A percentile compares a stretch with the other conserved stretches of the same genome.
Evolutionary conservation across 176 grass and related monocot species (phyloP).

Genomic region (Oryza australiensis): DNA sequence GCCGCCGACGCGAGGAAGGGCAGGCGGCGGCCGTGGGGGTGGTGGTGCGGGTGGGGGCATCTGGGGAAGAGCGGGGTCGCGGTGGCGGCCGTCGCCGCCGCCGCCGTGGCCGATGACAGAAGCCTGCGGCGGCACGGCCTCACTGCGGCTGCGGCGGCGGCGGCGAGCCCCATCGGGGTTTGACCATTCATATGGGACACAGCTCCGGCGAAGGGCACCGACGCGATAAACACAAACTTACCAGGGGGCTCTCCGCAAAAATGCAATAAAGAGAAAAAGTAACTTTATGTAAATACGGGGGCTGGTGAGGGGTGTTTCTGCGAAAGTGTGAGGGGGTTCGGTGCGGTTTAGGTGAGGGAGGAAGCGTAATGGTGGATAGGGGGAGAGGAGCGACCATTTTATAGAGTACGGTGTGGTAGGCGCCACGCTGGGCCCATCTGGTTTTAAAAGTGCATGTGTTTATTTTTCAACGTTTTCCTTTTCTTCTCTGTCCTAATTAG

Average conservation of each 20-base stretch:
- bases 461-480: neutral
- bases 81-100: slow-evolving; percentile 3
- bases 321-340: neutral
- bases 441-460: slow-evolving; percentile 22
- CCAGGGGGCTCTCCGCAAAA: slow-evolving; percentile 13
- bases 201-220: slow-evolving; percentile 40
- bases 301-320: neutral
- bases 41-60: slow-evolving; percentile 34
- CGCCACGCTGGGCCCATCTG: slow-evolving; percentile 23
- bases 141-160: slow-evolving; percentile 49
- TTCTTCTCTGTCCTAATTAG: slow-evolving; percentile 6
- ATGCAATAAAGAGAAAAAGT: neutral
- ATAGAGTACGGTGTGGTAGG: slow-evolving; percentile 25
- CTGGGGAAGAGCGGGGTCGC: slow-evolving; percentile 50
- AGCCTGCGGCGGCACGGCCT: slow-evolving; percentile 65
- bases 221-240: neutral
- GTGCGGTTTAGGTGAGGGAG: neutral
- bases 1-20: slow-evolving; percentile 35
- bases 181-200: slow-evolving; percentile 55
- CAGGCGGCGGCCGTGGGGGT: slow-evolving; percentile 27
- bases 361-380: neutral
- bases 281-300: neutral
- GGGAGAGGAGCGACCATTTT: neutral
- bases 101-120: slow-evolving; percentile 35
- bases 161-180: slow-evolving; percentile 64